A percentile compares a stretch with the other conserved stretches of the same genome.
Conservation (phyloP, 805 yeast genomes). For the Ogataea kodamae region DNA sequence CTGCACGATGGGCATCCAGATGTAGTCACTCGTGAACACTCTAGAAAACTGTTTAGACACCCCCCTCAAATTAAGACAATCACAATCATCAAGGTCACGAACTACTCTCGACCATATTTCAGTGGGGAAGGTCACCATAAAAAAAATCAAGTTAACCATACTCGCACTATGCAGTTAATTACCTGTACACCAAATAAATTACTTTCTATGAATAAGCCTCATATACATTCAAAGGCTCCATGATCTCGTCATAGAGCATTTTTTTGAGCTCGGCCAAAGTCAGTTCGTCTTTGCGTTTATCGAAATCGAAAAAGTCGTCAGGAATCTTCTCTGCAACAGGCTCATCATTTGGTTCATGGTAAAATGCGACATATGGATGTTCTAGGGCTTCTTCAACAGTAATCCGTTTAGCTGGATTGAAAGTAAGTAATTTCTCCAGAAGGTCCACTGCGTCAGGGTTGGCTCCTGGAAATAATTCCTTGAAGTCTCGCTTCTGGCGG, state of each 20-base stretch:
- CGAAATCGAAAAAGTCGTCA: constrained; percentile 85
- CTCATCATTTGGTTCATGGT: constrained; percentile 94
- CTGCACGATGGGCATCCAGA: constrained; percentile 21
- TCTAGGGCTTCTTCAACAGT: constrained; percentile 78
- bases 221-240: constrained; percentile 40
- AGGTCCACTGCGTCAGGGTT: constrained; percentile 69
- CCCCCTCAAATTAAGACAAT: constrained; percentile 12
- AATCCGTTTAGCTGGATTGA: constrained; percentile 79
- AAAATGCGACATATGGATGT: constrained; percentile 83
- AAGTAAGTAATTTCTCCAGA: constrained; percentile 65
- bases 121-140: constrained; percentile 11
- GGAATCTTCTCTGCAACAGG: constrained; percentile 83
- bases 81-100: constrained; percentile 6
- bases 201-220: no score
- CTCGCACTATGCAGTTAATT: constrained; percentile 3
- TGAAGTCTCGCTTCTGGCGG: constrained; percentile 57
- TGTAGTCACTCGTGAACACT: constrained; percentile 11
- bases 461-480: constrained; percentile 45
- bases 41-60: constrained; percentile 7
- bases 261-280: constrained; percentile 72
- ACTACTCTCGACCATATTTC: constrained; percentile 24
- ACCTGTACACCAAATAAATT: not conserved
- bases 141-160: not conserved
- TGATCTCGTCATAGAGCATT: constrained; percentile 77
- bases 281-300: constrained; percentile 74